Conservation (phyloP, 805 yeast species). For the Lachancea thermotolerans region DNA sequence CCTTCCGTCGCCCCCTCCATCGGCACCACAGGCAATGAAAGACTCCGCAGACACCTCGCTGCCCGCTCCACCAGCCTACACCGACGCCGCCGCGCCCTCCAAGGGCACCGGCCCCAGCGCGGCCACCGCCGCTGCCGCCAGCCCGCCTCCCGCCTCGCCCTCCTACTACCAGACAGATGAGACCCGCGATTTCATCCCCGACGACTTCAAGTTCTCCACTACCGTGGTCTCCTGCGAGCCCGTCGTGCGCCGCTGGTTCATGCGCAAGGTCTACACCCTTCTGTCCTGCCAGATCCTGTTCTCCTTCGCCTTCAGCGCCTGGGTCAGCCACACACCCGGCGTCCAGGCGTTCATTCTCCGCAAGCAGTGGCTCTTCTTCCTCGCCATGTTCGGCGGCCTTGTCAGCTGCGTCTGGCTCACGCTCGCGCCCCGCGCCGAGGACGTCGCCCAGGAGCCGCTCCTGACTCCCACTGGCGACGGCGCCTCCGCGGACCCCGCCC, state of each 20-base stretch:
- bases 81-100: conserved; percentile 1
- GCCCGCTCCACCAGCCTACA: conserved; percentile 9
- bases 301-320: conserved; percentile 40
- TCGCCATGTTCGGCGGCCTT: conserved; percentile 52
- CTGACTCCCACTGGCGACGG: background rate
- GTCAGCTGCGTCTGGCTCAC: conserved; percentile 60
- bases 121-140: no score
- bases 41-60: conserved; percentile 1
- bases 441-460: conserved; percentile 23
- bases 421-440: conserved; percentile 58
- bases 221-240: conserved; percentile 72
- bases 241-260: conserved; percentile 65
- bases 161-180: conserved; percentile 8
- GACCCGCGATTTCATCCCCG: conserved; percentile 37
- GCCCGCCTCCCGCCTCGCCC: conserved; percentile 2
- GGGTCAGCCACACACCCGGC: conserved; percentile 14
- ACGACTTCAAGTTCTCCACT: conserved; percentile 78
- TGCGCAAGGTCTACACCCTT: conserved; percentile 73
- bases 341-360: conserved; percentile 44
- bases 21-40: background rate
- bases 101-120: background rate
- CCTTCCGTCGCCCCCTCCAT: background rate
- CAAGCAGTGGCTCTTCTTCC: conserved; percentile 53
- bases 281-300: conserved; percentile 55
- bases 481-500: conserved; percentile 4